These are phyloP conservation scores for Amanita fuliginea DNA, from an alignment of 768 basidiomycete species.

Conservation along the genomic window DNA sequence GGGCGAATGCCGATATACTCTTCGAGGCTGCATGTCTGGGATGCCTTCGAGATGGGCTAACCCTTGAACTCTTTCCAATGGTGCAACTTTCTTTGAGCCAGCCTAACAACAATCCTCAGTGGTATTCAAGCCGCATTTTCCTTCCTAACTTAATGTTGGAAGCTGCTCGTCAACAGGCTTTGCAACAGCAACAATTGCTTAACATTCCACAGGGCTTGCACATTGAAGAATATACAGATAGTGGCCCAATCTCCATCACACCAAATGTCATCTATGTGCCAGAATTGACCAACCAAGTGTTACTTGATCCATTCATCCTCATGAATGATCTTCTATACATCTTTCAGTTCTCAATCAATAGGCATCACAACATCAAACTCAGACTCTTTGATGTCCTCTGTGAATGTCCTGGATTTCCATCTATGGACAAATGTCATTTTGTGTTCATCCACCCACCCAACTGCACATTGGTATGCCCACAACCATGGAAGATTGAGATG, in stretches of 20 bases:
- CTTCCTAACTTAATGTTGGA: slow-evolving; percentile 3
- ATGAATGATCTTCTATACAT: too few species aligned
- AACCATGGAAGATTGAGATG: too few species aligned
- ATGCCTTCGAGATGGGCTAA: neutral
- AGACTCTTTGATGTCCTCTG: too few species aligned
- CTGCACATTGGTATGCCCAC: too few species aligned
- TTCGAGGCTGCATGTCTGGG: too few species aligned
- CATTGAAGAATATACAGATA: slow-evolving; percentile 1
- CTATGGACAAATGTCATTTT: too few species aligned
- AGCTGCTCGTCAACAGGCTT: neutral
- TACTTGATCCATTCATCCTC: too few species aligned
- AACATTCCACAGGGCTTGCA: neutral
- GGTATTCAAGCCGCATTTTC: neutral
- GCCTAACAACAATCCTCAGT: neutral
- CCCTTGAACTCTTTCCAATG: neutral
- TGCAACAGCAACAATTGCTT: neutral
- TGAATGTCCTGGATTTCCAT: too few species aligned
- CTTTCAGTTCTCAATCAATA: too few species aligned
- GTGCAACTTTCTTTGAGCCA: neutral
- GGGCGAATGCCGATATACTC: too few species aligned
- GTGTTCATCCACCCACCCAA: too few species aligned
- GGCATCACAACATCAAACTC: too few species aligned
- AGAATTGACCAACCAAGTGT: neutral
- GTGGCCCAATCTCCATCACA: neutral
- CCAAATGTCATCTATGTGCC: neutral